phyloP scores from a whole-genome alignment of 2,329 filamentous ascomycete genomes.

The Trichoderma sp. region DNA sequence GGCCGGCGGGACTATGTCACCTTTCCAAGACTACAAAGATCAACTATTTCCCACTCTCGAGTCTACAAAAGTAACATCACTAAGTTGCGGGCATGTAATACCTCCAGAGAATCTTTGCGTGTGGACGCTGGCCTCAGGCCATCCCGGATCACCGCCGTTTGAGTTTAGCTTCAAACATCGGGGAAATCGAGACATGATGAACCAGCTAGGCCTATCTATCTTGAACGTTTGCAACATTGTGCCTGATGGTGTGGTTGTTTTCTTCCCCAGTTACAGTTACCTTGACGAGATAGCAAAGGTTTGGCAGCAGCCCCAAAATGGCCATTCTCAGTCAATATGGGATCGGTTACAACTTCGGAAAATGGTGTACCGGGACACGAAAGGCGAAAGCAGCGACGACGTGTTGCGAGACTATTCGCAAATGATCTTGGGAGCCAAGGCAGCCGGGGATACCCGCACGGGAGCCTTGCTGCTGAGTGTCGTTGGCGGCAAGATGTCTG shows the following conservation, averaged over 20 bases:
- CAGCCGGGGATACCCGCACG: constrained; percentile 36
- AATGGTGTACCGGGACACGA: constrained; percentile 62
- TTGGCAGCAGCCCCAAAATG: constrained; percentile 56
- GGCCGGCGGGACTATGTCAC: constrained; percentile 96
- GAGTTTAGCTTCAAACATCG: constrained; percentile 88
- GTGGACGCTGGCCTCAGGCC: constrained; percentile 63
- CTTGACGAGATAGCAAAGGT: constrained; percentile 70
- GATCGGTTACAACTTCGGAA: constrained; percentile 63
- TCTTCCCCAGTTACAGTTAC: constrained; percentile 95
- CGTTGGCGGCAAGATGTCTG: constrained; percentile 90
- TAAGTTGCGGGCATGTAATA: constrained; percentile 95
- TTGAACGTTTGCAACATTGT: constrained; percentile 72
- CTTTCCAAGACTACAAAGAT: constrained; percentile 85
- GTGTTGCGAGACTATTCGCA: constrained; percentile 73
- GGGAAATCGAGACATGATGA: constrained; percentile 68
- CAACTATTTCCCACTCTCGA: constrained; percentile 82
- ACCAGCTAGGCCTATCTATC: constrained; percentile 74
- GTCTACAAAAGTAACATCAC: constrained; percentile 67
- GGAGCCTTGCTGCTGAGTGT: constrained; percentile 87
- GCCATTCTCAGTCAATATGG: constrained; percentile 55
- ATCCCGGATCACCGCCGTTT: constrained; percentile 57
- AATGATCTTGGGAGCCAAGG: constrained; percentile 61
- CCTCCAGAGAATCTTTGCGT: constrained; percentile 80
- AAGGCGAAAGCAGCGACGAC: constrained; percentile 64
- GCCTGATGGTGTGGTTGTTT: constrained; percentile 88